These are phyloP conservation scores for Striga hermonthica DNA, from an alignment of 305 asterid genomes.

Conservation along the genomic window DNA sequence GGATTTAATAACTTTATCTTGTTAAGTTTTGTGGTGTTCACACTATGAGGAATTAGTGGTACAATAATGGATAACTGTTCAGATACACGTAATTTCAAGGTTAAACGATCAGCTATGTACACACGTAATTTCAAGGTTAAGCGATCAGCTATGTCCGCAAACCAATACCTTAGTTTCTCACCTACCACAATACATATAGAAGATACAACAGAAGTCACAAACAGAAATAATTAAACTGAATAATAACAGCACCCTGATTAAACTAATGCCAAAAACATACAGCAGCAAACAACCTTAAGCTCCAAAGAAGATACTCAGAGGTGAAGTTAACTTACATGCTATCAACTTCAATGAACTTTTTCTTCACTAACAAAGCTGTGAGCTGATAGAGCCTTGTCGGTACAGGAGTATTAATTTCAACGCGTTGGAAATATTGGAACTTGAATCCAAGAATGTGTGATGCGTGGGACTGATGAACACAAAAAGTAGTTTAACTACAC, in stretches of 20 bases:
- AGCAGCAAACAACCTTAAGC: conserved; percentile 27
- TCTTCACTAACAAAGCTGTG: conserved; percentile 85
- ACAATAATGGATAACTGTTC: conserved; percentile 13
- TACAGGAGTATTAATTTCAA: conserved; percentile 60
- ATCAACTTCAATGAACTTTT: conserved; percentile 77
- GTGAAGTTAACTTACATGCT: conserved; percentile 69
- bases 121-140: conserved; percentile 12
- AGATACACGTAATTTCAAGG: conserved; percentile 9
- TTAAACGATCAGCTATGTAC: conserved; percentile 6
- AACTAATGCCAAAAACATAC: conserved; percentile 9
- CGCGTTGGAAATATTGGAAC: conserved; percentile 87
- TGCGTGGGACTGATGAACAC: conserved; percentile 79
- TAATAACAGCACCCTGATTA: conserved; percentile 6
- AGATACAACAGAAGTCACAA: conserved; percentile 3
- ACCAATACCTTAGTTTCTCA: conserved; percentile 8
- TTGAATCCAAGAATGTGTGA: conserved; percentile 94
- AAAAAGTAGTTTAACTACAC: conserved; percentile 20
- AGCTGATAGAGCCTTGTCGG: conserved; percentile 81
- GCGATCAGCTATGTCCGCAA: conserved; percentile 12
- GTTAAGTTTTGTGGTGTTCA: no score
- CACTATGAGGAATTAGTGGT: not conserved
- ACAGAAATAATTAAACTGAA: not conserved
- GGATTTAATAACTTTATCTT: no score
- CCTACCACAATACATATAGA: conserved; percentile 19
- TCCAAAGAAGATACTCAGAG: conserved; percentile 24